Conservation (phyloP, 345 rosid genomes). For the Ceriops decandra region DNA sequence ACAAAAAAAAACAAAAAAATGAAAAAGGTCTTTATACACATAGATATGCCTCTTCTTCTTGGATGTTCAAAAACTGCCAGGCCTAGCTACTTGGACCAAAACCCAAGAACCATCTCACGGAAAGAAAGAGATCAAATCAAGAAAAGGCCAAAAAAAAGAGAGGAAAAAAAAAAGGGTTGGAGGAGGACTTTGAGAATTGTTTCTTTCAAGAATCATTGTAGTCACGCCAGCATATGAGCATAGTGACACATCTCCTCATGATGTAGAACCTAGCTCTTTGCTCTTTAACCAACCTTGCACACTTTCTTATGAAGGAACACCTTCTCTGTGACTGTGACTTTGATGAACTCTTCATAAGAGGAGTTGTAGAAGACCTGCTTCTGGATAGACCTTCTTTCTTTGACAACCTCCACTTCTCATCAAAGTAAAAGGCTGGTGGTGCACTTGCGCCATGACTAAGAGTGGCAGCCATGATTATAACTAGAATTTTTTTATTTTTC, state of each 20-base stretch:
- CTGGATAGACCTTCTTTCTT: slow-evolving; percentile 44
- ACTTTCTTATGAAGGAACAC: slow-evolving; percentile 71
- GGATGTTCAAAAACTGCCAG: slow-evolving; percentile 25
- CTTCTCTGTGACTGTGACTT: slow-evolving; percentile 28
- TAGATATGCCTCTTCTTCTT: slow-evolving; percentile 25
- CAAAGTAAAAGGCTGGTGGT: slow-evolving; percentile 20
- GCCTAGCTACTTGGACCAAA: not conserved
- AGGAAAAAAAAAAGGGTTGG: not conserved
- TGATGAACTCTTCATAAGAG: slow-evolving; percentile 31
- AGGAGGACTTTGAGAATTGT: not conserved
- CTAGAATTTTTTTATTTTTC: not conserved
- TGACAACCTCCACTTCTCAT: slow-evolving; percentile 32
- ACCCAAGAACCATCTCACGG: slow-evolving; percentile 22
- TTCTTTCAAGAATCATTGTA: slow-evolving; percentile 57
- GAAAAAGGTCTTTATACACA: slow-evolving; percentile 43
- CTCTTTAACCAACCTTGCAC: slow-evolving; percentile 75
- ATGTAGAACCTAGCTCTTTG: slow-evolving; percentile 94
- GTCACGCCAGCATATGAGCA: slow-evolving; percentile 96
- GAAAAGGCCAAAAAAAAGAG: not conserved
- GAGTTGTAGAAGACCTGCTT: slow-evolving; percentile 41
- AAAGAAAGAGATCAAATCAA: slow-evolving; percentile 17
- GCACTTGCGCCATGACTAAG: slow-evolving; percentile 22
- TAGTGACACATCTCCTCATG: slow-evolving; percentile 80
- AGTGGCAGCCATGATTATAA: not conserved
- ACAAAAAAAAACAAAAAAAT: not conserved